A percentile compares a stretch with the other conserved stretches of the same genome.
Evolutionary conservation across 73 alveolate genomes (phyloP).

Genomic region (Urostyla sp.): DNA sequence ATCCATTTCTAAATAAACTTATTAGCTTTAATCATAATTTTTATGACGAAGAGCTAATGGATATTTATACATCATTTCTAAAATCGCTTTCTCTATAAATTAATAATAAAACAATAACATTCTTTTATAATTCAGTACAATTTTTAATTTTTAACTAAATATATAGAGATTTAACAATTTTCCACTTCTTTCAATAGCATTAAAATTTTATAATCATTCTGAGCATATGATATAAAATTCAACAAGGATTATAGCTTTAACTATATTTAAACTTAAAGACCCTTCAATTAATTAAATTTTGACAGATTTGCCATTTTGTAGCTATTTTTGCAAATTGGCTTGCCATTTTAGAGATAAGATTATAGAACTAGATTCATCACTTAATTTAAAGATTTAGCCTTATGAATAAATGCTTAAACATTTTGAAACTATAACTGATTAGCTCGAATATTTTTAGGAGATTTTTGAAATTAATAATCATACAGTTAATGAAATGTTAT

Average conservation of each 20-base stretch:
- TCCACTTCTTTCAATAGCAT: conserved; percentile 70
- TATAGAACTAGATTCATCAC: conserved; percentile 24
- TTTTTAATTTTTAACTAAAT: background rate
- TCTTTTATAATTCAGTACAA: conserved; percentile 38
- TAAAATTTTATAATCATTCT: conserved; percentile 69
- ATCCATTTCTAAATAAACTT: conserved; percentile 65
- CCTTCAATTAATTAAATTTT: background rate
- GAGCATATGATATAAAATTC: conserved; percentile 79
- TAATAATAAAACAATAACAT: conserved; percentile 53
- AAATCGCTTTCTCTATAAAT: conserved; percentile 66
- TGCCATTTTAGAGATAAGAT: conserved; percentile 38
- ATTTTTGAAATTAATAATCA: conserved; percentile 36
- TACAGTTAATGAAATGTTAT: conserved; percentile 13
- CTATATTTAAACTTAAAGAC: conserved; percentile 56
- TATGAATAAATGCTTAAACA: background rate
- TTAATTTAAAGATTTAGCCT: background rate
- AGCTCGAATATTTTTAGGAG: conserved; percentile 50
- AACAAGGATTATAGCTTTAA: conserved; percentile 66
- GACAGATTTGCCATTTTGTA: conserved; percentile 35
- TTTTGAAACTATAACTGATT: conserved; percentile 7
- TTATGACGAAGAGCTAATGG: conserved; percentile 76
- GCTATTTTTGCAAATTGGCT: conserved; percentile 6
- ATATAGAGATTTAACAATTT: conserved; percentile 39
- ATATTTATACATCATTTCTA: conserved; percentile 67
- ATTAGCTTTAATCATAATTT: conserved; percentile 64